Evolutionary conservation across 805 yeast genomes (phyloP).

Genomic region (Candida maltosa): DNA sequence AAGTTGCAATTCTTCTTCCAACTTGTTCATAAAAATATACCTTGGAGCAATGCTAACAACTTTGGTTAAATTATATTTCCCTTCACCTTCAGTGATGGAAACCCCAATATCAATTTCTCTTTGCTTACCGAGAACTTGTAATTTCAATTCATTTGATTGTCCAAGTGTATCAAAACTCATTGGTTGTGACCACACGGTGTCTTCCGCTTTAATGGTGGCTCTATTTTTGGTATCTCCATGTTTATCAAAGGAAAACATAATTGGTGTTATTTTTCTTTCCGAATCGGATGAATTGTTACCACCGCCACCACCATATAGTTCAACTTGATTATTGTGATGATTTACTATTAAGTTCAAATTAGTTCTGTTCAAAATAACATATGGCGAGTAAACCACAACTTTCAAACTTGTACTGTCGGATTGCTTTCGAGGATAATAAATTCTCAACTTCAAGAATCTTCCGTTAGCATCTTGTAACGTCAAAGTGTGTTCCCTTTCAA

Average conservation of each 20-base stretch:
- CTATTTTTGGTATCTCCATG: conserved; percentile 58
- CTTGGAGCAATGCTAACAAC: conserved; percentile 82
- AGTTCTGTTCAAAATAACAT: conserved; percentile 77
- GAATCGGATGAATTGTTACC: too few relatives aligned
- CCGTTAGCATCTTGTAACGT: conserved; percentile 59
- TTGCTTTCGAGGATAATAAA: conserved; percentile 58
- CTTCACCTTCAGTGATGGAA: conserved; percentile 76
- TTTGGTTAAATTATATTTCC: conserved; percentile 73
- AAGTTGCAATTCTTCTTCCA: conserved; percentile 54
- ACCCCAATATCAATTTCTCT: conserved; percentile 75
- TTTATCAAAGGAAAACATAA: conserved; percentile 79
- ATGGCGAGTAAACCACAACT: conserved; percentile 78
- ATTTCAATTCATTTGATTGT: conserved; percentile 55
- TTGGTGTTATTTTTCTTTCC: conserved; percentile 44
- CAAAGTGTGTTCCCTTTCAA: conserved; percentile 53
- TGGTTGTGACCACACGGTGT: conserved; percentile 69
- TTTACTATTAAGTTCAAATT: conserved; percentile 59
- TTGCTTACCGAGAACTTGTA: conserved; percentile 46
- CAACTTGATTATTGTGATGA: conserved; percentile 54
- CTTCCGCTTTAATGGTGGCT: conserved; percentile 62
- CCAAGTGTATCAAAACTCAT: conserved; percentile 90
- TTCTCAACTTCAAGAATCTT: conserved; percentile 58
- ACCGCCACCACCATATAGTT: conserved; percentile 43
- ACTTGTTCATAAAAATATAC: conserved; percentile 65
- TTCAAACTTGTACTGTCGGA: conserved; percentile 58